phyloP scores from a whole-genome alignment of 2,329 filamentous ascomycete genomes.

The Cladosporium sp. region DNA sequence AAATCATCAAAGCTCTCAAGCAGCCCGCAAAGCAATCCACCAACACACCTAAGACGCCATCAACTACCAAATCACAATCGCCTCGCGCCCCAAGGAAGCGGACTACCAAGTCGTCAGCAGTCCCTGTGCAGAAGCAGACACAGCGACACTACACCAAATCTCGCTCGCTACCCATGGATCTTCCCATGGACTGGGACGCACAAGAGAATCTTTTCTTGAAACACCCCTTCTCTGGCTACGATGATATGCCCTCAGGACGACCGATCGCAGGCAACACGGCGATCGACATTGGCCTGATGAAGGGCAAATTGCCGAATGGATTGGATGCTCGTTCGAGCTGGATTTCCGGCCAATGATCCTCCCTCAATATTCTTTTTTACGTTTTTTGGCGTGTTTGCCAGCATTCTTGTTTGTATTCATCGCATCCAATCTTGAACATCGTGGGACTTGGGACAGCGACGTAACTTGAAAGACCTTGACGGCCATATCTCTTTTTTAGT shows the following conservation, averaged over 20 bases:
- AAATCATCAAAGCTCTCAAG: slow-evolving; percentile 60
- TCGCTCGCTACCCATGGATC: neutral
- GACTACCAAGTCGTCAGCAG: neutral
- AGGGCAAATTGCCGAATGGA: slow-evolving; percentile 8
- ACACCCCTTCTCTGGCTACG: neutral
- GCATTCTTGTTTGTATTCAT: too few species aligned
- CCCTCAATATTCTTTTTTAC: neutral
- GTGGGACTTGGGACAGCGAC: too few species aligned
- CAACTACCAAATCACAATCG: neutral
- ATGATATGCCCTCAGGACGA: neutral
- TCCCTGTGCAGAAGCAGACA: neutral
- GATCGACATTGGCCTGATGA: slow-evolving; percentile 13
- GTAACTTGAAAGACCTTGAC: too few species aligned
- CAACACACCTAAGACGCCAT: neutral
- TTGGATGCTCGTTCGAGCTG: neutral
- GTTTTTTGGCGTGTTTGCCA: neutral
- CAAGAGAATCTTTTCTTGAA: slow-evolving; percentile 9
- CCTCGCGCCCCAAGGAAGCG: slow-evolving; percentile 4
- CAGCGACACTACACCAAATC: neutral
- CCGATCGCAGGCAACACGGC: slow-evolving; percentile 11
- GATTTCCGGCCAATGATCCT: slow-evolving; percentile 6
- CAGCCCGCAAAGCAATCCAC: slow-evolving; percentile 3
- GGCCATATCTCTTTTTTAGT: too few species aligned
- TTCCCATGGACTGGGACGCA: slow-evolving; percentile 13
- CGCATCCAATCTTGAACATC: too few species aligned